Evolutionary conservation across 306 rosid species (phyloP), one percentile per base, ranked within the genome.

Genomic region (Pueraria montana): DNA sequence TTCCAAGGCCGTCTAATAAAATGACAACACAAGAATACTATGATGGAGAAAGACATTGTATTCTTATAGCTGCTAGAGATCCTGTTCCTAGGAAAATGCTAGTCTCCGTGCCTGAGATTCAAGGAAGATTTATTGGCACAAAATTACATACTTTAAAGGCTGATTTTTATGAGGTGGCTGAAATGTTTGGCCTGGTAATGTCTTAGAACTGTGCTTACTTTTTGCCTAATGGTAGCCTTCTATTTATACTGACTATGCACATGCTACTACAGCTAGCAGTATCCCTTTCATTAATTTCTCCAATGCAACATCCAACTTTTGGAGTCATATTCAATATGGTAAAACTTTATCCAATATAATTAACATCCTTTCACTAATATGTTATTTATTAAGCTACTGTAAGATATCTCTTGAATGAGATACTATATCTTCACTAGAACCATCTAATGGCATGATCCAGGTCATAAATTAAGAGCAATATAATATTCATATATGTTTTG

Each of bases 201-300:
- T 45, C 5, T 24, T 52, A 0, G 7, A 50, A 62, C 55, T 4
- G 3, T 12, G 1, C 50, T 73, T 38, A 48, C 18, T 24, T 65
- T 20, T 17, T 34, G 3, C 11, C 18, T 36, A 27, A n/a, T 58
- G 18, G 36, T 45, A 21, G 4, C 36, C 16, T 56, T 55, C 21
- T 55, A 42, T 43, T 49, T 3, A 12, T 36, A 76, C 52, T 78
- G 4, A 78, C 9, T 64, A 26, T 34, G 66, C 17, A 46, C 30
- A 21, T 81, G 36, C 71, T 70, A n/a, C 16, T 70, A 27, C 81
- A 86, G 88, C 72, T 71, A 45, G 68, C 11, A 0, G 27, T 36
- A 7, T 71, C 88, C 2, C 49, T 86, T 2, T 86, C 88, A 0
- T 36, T 86, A 43, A 77, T 86, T 17, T 42, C 74, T 12, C 84